A percentile compares a stretch with the other conserved stretches of the same genome.
phyloP scores from a whole-genome alignment of 2,329 filamentous ascomycete species.

The Triangularia verruculosa region DNA sequence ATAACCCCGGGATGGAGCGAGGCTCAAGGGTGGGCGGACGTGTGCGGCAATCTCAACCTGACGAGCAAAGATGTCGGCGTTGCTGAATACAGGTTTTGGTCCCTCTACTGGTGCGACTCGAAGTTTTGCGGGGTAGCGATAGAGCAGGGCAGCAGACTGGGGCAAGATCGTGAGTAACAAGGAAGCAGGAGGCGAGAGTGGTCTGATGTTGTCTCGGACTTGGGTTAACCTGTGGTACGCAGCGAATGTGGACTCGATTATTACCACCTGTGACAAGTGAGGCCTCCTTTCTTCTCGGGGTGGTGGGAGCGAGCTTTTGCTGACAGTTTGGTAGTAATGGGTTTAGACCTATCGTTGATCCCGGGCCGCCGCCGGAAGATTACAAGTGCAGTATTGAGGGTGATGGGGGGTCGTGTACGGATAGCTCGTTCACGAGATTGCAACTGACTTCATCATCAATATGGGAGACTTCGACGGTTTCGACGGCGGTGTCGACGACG shows the following conservation, averaged over 20 bases:
- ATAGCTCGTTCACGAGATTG: neutral
- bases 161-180: conserved; percentile 45
- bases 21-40: conserved; percentile 32
- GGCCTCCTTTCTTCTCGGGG: conserved; percentile 17
- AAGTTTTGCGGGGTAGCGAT: conserved; percentile 48
- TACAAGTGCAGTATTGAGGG: conserved; percentile 30
- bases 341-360: conserved; percentile 33
- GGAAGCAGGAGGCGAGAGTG: neutral
- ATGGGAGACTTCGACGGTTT: neutral
- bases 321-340: conserved; percentile 31
- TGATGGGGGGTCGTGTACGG: neutral
- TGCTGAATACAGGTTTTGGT: conserved; percentile 37
- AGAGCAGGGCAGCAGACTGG: conserved; percentile 25
- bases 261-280: conserved; percentile 51
- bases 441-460: neutral
- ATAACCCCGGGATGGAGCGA: conserved; percentile 29
- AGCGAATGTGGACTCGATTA: conserved; percentile 52
- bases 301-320: neutral
- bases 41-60: conserved; percentile 34
- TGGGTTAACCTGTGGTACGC: conserved; percentile 21
- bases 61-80: neutral
- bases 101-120: conserved; percentile 52
- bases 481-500: neutral
- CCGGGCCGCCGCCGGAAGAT: conserved; percentile 34
- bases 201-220: conserved; percentile 18